Conservation (phyloP, 257 asterid species). For the Capsicum chinense region DNA sequence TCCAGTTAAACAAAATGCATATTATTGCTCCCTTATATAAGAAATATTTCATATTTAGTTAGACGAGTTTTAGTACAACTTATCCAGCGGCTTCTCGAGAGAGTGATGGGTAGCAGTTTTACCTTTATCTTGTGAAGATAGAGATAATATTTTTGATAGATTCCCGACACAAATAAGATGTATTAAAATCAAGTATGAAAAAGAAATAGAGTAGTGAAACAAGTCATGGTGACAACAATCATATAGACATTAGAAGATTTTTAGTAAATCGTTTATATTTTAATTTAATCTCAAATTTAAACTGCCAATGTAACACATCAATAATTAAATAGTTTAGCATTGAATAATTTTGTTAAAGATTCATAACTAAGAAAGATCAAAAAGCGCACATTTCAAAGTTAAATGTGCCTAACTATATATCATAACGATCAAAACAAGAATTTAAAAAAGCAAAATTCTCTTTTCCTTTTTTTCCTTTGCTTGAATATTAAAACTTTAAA, state of each 20-base stretch:
- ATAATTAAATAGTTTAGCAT: constrained; percentile 9
- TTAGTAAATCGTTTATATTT: not conserved
- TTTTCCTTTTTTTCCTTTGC: constrained; percentile 40
- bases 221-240: not conserved
- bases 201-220: not conserved
- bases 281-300: not conserved
- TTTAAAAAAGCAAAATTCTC: not conserved
- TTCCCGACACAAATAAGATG: not conserved
- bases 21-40: not conserved
- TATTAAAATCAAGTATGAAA: not conserved
- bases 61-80: not conserved
- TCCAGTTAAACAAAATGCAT: not conserved
- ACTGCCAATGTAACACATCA: not conserved
- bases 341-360: not conserved
- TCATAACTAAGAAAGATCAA: constrained; percentile 17
- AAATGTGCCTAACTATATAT: constrained; percentile 23
- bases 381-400: constrained; percentile 21
- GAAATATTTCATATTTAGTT: not conserved
- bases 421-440: constrained; percentile 14
- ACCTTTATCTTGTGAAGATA: not conserved
- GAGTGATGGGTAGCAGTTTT: not conserved
- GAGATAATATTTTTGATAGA: not conserved
- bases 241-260: not conserved
- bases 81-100: not conserved
- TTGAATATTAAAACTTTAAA: constrained; percentile 57